Conservation (phyloP, 1,139 yeast species). For the Candida dubliniensis region DNA sequence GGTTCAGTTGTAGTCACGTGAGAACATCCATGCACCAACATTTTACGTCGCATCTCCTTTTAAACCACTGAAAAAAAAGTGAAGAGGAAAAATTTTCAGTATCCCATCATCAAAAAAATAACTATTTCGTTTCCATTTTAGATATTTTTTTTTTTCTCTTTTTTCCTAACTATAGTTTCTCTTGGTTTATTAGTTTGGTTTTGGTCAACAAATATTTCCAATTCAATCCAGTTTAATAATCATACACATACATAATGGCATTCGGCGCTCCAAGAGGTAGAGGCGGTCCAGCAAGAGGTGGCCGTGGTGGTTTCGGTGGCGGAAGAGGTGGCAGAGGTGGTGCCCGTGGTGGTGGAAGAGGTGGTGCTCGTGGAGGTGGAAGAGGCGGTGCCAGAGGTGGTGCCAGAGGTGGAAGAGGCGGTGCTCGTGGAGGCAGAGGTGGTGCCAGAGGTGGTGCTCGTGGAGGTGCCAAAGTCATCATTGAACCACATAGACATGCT, state of each 20-base stretch:
- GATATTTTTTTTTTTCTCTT: background rate
- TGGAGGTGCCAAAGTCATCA: slow-evolving; percentile 92
- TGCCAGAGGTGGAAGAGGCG: slow-evolving; percentile 49
- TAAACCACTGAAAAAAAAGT: background rate
- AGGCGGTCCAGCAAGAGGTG: slow-evolving; percentile 26
- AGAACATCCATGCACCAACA: background rate
- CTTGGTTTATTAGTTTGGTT: background rate
- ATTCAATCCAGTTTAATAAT: background rate
- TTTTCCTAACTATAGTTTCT: background rate
- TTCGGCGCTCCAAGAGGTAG: slow-evolving; percentile 21
- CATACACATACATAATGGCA: slow-evolving; percentile 18
- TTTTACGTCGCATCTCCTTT: background rate
- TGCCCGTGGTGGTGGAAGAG: slow-evolving; percentile 27
- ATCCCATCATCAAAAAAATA: slow-evolving; percentile 5
- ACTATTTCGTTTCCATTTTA: background rate
- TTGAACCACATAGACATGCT: slow-evolving; percentile 98
- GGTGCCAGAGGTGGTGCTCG: slow-evolving; percentile 78
- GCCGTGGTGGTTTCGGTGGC: slow-evolving; percentile 41
- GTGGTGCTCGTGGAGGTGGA: slow-evolving; percentile 38
- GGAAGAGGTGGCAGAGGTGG: slow-evolving; percentile 59
- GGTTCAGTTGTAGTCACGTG: background rate
- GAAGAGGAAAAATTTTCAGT: background rate
- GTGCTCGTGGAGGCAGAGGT: slow-evolving; percentile 66
- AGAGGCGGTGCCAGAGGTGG: slow-evolving; percentile 48
- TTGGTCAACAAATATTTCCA: background rate